Evolutionary conservation across 805 yeast genomes (phyloP), one percentile per base, ranked within the genome.

Genomic region (Suhomyces kilbournensis): DNA sequence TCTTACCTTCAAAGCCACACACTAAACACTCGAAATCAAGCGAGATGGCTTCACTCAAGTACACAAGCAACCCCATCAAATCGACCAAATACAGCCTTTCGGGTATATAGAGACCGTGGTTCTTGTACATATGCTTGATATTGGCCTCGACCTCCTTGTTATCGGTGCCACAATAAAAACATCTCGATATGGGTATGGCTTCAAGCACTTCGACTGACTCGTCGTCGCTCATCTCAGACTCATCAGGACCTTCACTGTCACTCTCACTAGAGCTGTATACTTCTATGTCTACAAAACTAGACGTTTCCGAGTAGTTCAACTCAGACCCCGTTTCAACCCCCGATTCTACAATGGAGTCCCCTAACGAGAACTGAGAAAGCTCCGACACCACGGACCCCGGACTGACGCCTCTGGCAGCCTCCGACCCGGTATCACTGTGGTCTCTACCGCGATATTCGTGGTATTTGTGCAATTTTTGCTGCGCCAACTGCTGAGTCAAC

Each of bases 371-470:
- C 48, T 76, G 75, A 1, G 89, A 83, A 20, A 77, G 63, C 48
- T 77, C 79, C 1, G 90, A 83, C 0, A 70, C 70, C 4, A 81
- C 78, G 1, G 86, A 81, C 0, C 82, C 76, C 2, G 87, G 85
- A 54, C 86, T 80, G 9, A 56, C 55, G 3, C 74, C 70, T 61
- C 86, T 70, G 75, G 56, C 70, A 70, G 43, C 72, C 77, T 40
- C 50, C 4, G 40, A 32, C 9, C n/a, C 39, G 3, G 12, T n/a
- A 45, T 67, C 74, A 45, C 69, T 14, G 68, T 30, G 40, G 17
- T 17, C 30, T 70, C 75, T 22, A 67, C 57, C 53, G 71, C 75
- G 58, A 70, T 72, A 44, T 22, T 40, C 46, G n/a, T 25, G 22
- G 38, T n/a, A n/a, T 40, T 60, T 61, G 49, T 63, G 58, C 40